A percentile compares a stretch with the other conserved stretches of the same genome.
phyloP scores from a whole-genome alignment of 768 basidiomycete genomes.

The Dioszegia aurantiaca region DNA sequence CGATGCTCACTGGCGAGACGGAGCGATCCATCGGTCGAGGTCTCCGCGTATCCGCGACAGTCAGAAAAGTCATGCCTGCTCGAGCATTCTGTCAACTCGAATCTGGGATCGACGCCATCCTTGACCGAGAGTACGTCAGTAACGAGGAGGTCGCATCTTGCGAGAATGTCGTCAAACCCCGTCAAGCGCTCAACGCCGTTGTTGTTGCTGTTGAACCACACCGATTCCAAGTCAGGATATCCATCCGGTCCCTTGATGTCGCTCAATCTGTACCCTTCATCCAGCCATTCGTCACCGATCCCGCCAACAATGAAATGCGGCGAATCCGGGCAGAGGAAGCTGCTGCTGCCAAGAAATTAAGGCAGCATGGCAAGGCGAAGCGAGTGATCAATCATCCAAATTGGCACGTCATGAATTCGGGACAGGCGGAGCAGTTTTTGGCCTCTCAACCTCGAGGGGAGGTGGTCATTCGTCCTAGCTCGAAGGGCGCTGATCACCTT shows the following conservation, averaged over 20 bases:
- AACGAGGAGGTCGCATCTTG: conserved; percentile 43
- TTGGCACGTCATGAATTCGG: conserved; percentile 90
- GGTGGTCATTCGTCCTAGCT: conserved; percentile 92
- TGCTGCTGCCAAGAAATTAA: conserved; percentile 75
- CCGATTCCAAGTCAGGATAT: conserved; percentile 69
- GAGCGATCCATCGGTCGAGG: conserved; percentile 69
- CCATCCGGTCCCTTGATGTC: conserved; percentile 57
- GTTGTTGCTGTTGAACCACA: conserved; percentile 69
- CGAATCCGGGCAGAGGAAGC: conserved; percentile 56
- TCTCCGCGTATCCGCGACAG: conserved; percentile 63
- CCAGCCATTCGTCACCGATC: conserved; percentile 46
- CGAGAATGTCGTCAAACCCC: conserved; percentile 64
- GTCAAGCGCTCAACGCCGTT: conserved; percentile 75
- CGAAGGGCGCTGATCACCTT: conserved; percentile 86
- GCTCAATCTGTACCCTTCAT: conserved; percentile 33
- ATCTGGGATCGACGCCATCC: conserved; percentile 83
- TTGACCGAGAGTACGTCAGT: conserved; percentile 62
- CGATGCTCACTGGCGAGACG: conserved; percentile 95
- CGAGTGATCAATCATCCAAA: conserved; percentile 96
- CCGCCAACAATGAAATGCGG: conserved; percentile 44
- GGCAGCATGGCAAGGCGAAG: conserved; percentile 72
- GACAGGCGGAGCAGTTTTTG: conserved; percentile 82
- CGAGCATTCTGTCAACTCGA: conserved; percentile 76
- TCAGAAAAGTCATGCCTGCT: conserved; percentile 63
- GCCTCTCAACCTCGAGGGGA: conserved; percentile 90